Evolutionary conservation across 2,329 filamentous ascomycete genomes (phyloP).

Genomic region (Monilinia vaccinii-corymbosi): DNA sequence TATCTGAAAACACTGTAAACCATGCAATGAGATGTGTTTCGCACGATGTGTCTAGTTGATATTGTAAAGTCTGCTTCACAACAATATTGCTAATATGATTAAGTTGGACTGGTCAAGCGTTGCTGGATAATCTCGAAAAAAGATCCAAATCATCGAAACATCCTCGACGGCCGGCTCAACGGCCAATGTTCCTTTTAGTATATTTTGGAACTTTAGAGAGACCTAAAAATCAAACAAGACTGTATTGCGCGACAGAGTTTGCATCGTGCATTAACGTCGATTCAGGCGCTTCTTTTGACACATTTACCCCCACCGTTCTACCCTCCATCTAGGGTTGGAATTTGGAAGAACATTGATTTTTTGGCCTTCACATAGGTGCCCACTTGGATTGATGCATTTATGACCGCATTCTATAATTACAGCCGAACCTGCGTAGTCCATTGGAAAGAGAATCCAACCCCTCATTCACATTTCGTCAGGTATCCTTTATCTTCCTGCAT

Average conservation of each 20-base stretch:
- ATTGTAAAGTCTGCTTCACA: not conserved
- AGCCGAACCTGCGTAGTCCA: not conserved
- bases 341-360: not conserved
- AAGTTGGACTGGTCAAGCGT: not conserved
- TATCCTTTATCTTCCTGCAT: slow-evolving; percentile 9
- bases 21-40: not conserved
- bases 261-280: not conserved
- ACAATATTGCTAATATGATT: not conserved
- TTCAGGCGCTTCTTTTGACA: not conserved
- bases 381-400: not conserved
- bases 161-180: not conserved
- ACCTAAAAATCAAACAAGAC: not conserved
- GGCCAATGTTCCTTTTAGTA: too few relatives aligned
- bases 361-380: not conserved
- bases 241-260: not conserved
- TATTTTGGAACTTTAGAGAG: not conserved
- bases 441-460: not conserved
- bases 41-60: not conserved
- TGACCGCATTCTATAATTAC: slow-evolving; percentile 10
- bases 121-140: not conserved
- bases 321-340: not conserved
- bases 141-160: not conserved
- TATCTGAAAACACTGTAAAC: not conserved
- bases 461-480: not conserved
- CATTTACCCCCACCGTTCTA: not conserved